Conservation (phyloP, 495 filamentous ascomycete species). For the Penicillium daleae region DNA sequence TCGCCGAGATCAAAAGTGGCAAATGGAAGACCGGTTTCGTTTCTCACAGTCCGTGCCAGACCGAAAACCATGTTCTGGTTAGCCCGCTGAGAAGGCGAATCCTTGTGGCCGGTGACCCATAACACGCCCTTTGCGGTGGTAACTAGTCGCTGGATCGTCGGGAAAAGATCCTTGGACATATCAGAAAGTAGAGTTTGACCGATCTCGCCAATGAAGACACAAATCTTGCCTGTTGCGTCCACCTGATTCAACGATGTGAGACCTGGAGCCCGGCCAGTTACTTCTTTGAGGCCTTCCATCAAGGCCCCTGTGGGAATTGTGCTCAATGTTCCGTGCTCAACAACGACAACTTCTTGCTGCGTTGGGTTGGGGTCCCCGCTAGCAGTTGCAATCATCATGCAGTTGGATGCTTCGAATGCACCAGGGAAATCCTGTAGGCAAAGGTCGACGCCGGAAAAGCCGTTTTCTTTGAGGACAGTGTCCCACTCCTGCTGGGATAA, state of each 20-base stretch:
- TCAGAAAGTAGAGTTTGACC: conserved; percentile 28
- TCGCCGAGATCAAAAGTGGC: conserved; percentile 35
- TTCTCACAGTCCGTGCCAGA: conserved; percentile 37
- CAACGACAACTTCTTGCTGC: conserved; percentile 29
- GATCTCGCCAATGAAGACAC: conserved; percentile 38
- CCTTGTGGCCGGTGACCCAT: conserved; percentile 32
- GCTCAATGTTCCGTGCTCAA: conserved; percentile 20
- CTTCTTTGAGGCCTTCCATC: conserved; percentile 15
- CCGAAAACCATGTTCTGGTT: conserved; percentile 36
- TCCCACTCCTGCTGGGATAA: conserved; percentile 29
- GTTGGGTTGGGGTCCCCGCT: conserved; percentile 7
- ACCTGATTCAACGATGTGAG: conserved; percentile 12
- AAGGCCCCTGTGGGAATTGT: conserved; percentile 19
- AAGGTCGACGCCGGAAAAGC: conserved; percentile 31
- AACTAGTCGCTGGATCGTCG: conserved; percentile 30
- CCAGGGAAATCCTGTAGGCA: conserved; percentile 32
- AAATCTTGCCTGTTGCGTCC: conserved; percentile 35
- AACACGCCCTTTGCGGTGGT: conserved; percentile 31
- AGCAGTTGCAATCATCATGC: conserved; percentile 31
- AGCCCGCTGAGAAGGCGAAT: conserved; percentile 19
- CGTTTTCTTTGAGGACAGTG: conserved; percentile 27
- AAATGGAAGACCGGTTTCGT: conserved; percentile 36
- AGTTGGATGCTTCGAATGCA: conserved; percentile 27
- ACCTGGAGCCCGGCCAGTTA: conserved; percentile 18
- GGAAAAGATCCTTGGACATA: conserved; percentile 27